A percentile compares a stretch with the other conserved stretches of the same genome.
phyloP scores from a whole-genome alignment of 805 yeast genomes.

The Barnettozyma californica region DNA sequence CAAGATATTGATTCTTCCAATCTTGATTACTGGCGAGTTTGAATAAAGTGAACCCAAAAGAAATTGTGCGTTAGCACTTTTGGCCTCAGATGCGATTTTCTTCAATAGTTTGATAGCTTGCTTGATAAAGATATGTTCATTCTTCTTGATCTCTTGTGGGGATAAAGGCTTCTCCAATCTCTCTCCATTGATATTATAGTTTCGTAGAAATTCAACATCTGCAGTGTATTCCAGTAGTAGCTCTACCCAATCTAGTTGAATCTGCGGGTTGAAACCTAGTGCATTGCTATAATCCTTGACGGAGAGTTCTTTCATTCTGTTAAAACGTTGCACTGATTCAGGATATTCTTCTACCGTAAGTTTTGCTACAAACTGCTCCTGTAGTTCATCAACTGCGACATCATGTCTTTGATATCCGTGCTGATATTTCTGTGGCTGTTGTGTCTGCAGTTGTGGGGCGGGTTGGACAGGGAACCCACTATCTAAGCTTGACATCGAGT shows the following conservation, averaged over 20 bases:
- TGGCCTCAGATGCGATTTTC: conserved; percentile 44
- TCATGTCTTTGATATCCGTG: conserved; percentile 9
- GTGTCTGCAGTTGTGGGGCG: conserved; percentile 12
- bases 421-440: conserved; percentile 5
- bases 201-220: conserved; percentile 34
- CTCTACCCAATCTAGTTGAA: conserved; percentile 65
- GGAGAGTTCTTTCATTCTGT: conserved; percentile 27
- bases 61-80: conserved; percentile 51
- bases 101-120: conserved; percentile 58
- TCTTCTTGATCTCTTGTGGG: conserved; percentile 41
- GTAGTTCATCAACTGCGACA: neutral
- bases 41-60: conserved; percentile 59
- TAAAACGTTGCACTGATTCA: conserved; percentile 29
- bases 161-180: conserved; percentile 34
- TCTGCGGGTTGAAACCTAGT: conserved; percentile 36
- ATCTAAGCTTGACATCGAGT: conserved; percentile 4
- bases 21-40: conserved; percentile 40
- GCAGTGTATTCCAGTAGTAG: conserved; percentile 44
- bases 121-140: conserved; percentile 48
- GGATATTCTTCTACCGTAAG: conserved; percentile 8
- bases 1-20: conserved; percentile 42
- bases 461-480: conserved; percentile 6
- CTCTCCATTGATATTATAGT: conserved; percentile 44
- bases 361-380: conserved; percentile 16
- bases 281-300: conserved; percentile 28